Evolutionary conservation across 2,329 filamentous ascomycete genomes (phyloP).

Genomic region (Colletotrichum scovillei): DNA sequence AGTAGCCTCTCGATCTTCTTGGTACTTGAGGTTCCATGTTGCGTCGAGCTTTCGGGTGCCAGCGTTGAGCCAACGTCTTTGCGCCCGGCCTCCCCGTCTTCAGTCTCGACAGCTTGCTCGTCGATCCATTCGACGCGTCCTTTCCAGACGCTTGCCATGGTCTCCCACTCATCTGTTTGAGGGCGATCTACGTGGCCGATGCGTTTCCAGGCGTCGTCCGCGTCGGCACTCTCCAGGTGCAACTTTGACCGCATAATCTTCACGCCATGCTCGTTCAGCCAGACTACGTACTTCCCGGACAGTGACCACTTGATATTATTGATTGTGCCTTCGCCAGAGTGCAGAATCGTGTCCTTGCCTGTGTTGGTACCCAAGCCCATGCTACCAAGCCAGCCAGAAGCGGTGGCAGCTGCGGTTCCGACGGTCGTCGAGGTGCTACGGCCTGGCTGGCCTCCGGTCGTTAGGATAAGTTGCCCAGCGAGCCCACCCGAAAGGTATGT

Average conservation of each 20-base stretch:
- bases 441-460: slow-evolving; percentile 81
- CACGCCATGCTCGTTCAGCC: slow-evolving; percentile 97
- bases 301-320: slow-evolving; percentile 95
- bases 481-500: slow-evolving; percentile 92
- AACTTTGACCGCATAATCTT: slow-evolving; percentile 96
- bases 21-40: slow-evolving; percentile 60
- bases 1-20: slow-evolving; percentile 80
- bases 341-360: slow-evolving; percentile 87
- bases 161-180: slow-evolving; percentile 88
- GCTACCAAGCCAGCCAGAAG: slow-evolving; percentile 90
- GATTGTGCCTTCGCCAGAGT: slow-evolving; percentile 92
- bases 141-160: slow-evolving; percentile 97
- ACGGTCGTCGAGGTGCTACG: slow-evolving; percentile 90
- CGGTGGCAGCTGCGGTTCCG: slow-evolving; percentile 82
- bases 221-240: slow-evolving; percentile 79
- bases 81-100: slow-evolving; percentile 64
- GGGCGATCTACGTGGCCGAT: slow-evolving; percentile 93
- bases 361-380: slow-evolving; percentile 83
- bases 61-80: slow-evolving; percentile 52
- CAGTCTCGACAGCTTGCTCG: slow-evolving; percentile 79
- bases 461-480: slow-evolving; percentile 88
- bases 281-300: slow-evolving; percentile 91
- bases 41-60: slow-evolving; percentile 59
- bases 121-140: slow-evolving; percentile 94
- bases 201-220: slow-evolving; percentile 91